These are phyloP conservation scores for Neofusicoccum kwambonambiense DNA, from an alignment of 2,329 filamentous ascomycete genomes.

Conservation along the genomic window DNA sequence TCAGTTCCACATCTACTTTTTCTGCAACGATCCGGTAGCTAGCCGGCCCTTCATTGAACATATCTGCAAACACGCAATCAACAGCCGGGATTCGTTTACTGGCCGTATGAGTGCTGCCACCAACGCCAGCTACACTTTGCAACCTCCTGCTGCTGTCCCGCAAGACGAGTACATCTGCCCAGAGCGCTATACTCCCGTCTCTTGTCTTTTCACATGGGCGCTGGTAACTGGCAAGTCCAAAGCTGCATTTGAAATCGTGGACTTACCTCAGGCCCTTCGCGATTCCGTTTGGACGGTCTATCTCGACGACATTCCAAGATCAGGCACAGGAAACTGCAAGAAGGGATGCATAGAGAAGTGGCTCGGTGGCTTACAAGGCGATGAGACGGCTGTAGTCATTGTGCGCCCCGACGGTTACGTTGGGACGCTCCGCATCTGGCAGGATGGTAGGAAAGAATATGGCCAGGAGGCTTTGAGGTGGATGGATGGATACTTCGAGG, in stretches of 20 bases:
- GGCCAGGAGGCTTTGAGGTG: constrained; percentile 20
- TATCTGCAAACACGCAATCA: constrained; percentile 55
- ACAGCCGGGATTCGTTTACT: constrained; percentile 54
- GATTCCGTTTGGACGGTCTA: constrained; percentile 71
- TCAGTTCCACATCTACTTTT: constrained; percentile 73
- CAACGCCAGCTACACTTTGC: constrained; percentile 59
- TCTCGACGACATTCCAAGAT: constrained; percentile 61
- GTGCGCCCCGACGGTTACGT: constrained; percentile 74
- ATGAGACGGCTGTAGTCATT: constrained; percentile 63
- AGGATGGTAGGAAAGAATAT: constrained; percentile 28
- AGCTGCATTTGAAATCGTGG: constrained; percentile 61
- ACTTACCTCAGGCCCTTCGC: constrained; percentile 62
- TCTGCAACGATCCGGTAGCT: constrained; percentile 59
- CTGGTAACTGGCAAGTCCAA: constrained; percentile 64
- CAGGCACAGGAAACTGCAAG: constrained; percentile 47
- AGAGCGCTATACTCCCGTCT: constrained; percentile 66
- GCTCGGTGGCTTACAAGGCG: constrained; percentile 58
- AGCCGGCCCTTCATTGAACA: constrained; percentile 58
- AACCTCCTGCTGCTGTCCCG: constrained; percentile 56
- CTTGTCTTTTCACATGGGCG: constrained; percentile 65
- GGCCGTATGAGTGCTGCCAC: constrained; percentile 60
- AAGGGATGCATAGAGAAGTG: constrained; percentile 65
- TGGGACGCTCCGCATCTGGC: constrained; percentile 55
- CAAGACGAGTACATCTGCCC: constrained; percentile 66
- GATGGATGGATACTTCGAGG: too few species aligned